These are phyloP conservation scores for Teratosphaeria destructans DNA, from an alignment of 2,329 filamentous ascomycete species.

Conservation along the genomic window DNA sequence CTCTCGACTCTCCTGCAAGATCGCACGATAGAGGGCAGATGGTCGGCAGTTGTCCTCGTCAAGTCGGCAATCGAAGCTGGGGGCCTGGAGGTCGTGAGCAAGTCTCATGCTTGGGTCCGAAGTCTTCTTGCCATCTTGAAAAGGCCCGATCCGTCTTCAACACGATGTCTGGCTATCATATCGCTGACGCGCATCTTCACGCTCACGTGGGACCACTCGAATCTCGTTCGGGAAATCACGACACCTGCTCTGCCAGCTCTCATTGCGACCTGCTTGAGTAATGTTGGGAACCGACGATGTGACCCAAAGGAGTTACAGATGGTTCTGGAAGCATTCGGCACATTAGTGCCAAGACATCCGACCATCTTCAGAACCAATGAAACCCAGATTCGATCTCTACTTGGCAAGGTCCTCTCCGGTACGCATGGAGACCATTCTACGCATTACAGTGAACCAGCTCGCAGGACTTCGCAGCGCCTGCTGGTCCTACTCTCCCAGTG, in stretches of 20 bases:
- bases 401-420: conserved; percentile 14
- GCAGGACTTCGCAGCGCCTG: conserved; percentile 50
- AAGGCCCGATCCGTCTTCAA: conserved; percentile 66
- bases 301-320: conserved; percentile 42
- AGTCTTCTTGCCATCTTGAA: conserved; percentile 65
- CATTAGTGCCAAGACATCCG: conserved; percentile 68
- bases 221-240: conserved; percentile 75
- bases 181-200: conserved; percentile 75
- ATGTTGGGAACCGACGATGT: conserved; percentile 36
- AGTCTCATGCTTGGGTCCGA: conserved; percentile 63
- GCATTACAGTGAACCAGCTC: conserved; percentile 18
- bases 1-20: conserved; percentile 70
- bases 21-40: conserved; percentile 61
- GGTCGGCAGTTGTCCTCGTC: conserved; percentile 65
- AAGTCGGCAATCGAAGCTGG: conserved; percentile 76
- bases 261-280: conserved; percentile 59
- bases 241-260: conserved; percentile 71
- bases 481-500: conserved; percentile 66
- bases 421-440: conserved; percentile 28
- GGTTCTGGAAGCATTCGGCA: conserved; percentile 59
- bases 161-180: conserved; percentile 67
- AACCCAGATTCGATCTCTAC: conserved; percentile 44
- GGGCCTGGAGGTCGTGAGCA: conserved; percentile 70
- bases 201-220: conserved; percentile 71
- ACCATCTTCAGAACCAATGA: conserved; percentile 71